phyloP scores from a whole-genome alignment of 176 grass and related monocot species.

The Eleusine indica region DNA sequence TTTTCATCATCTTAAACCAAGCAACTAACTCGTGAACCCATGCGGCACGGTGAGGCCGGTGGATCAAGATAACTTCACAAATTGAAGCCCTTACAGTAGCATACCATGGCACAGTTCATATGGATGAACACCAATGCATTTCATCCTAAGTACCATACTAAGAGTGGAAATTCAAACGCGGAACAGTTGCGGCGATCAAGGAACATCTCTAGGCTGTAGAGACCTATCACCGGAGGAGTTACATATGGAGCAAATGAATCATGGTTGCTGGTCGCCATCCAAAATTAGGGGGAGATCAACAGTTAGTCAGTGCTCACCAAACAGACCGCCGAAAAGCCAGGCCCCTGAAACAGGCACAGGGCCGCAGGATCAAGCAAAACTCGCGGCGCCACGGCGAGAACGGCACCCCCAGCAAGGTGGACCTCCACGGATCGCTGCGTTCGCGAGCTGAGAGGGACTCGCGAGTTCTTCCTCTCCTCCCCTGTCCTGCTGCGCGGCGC shows the following conservation, averaged over 20 bases:
- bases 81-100: not conserved
- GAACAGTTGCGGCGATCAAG: not conserved
- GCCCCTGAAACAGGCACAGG: not conserved
- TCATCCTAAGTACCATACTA: not conserved
- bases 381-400: not conserved
- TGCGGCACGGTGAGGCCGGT: not conserved
- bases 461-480: not conserved
- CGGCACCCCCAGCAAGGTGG: not conserved
- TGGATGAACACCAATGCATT: not conserved
- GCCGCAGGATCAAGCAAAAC: slow-evolving; percentile 23
- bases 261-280: not conserved
- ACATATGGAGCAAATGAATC: not conserved
- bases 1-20: not conserved
- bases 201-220: not conserved
- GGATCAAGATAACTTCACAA: slow-evolving; percentile 13
- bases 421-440: slow-evolving; percentile 30
- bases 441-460: not conserved
- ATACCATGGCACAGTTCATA: not conserved
- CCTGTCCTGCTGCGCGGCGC: not conserved
- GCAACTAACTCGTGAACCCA: not conserved
- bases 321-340: not conserved
- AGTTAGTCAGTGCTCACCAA: slow-evolving; percentile 15
- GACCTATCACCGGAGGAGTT: not conserved
- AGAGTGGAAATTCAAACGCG: not conserved
- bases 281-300: not conserved